phyloP scores from a whole-genome alignment of 306 rosid species.

The Ochetophila trinervis region DNA sequence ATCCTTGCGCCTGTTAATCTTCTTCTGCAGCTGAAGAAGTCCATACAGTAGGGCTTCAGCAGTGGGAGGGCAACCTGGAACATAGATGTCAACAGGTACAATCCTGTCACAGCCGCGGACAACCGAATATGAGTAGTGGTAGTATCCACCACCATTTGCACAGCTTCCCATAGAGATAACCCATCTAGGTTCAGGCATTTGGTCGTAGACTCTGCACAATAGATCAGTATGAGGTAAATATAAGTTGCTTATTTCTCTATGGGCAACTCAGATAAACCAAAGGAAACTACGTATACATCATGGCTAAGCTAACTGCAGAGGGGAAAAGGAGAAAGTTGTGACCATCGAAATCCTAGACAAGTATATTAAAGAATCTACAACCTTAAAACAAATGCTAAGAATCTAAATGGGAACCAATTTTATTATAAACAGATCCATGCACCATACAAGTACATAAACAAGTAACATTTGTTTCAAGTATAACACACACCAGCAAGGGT shows the following conservation, averaged over 20 bases:
- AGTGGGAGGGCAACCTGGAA: constrained; percentile 98
- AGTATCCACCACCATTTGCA: constrained; percentile 99
- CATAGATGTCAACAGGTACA: constrained; percentile 90
- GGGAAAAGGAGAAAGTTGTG: background rate
- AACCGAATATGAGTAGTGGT: constrained; percentile 92
- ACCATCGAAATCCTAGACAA: background rate
- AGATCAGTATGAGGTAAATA: constrained; percentile 9
- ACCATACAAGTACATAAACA: background rate
- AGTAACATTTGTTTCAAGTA: background rate
- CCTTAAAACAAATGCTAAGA: background rate
- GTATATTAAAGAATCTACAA: background rate
- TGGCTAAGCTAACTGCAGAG: background rate
- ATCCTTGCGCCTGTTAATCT: constrained; percentile 96
- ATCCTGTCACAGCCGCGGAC: constrained; percentile 96
- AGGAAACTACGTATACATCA: background rate
- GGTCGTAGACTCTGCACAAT: constrained; percentile 88
- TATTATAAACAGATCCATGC: background rate
- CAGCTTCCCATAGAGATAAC: constrained; percentile 99
- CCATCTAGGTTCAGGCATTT: constrained; percentile 99
- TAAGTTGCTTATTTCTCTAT: background rate
- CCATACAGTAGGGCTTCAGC: constrained; percentile 95
- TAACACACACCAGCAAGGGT: background rate
- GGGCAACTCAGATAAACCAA: background rate
- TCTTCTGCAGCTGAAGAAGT: constrained; percentile 96
- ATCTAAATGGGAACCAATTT: background rate